Conservation (phyloP, 2,329 filamentous ascomycete genomes). For the Coniochaeta prunicola region DNA sequence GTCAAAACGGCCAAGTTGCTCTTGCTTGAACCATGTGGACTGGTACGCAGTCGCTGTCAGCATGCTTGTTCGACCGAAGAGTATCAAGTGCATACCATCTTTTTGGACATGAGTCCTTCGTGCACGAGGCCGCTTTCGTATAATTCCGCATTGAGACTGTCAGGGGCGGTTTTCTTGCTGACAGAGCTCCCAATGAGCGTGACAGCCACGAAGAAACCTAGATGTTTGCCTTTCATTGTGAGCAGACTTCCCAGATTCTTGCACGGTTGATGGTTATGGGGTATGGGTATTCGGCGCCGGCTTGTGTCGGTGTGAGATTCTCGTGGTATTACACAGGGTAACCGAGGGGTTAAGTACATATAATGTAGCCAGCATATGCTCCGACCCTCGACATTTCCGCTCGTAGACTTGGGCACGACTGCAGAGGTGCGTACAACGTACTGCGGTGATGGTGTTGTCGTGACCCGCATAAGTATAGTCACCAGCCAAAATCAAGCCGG, state of each 20-base stretch:
- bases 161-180: not conserved
- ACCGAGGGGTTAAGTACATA: too few relatives aligned
- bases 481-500: not conserved
- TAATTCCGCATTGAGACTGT: not conserved
- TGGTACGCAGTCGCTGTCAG: not conserved
- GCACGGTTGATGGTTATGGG: not conserved
- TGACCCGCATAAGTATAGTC: not conserved
- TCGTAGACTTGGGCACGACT: not conserved
- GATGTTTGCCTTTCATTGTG: not conserved
- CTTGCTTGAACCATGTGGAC: not conserved
- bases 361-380: too few relatives aligned
- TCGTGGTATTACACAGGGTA: too few relatives aligned
- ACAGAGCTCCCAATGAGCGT: not conserved
- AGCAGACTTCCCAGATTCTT: not conserved
- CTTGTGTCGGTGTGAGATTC: too few relatives aligned
- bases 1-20: not conserved
- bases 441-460: not conserved
- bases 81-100: not conserved
- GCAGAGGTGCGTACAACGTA: not conserved
- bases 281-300: too few relatives aligned
- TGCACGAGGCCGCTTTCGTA: not conserved
- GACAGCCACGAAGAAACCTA: not conserved
- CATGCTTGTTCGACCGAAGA: not conserved
- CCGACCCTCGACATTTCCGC: too few relatives aligned
- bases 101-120: not conserved